A percentile compares a stretch with the other conserved stretches of the same genome.
Evolutionary conservation across 371 early-diverging fungal genomes (phyloP).

Genomic region (Circinella minor): DNA sequence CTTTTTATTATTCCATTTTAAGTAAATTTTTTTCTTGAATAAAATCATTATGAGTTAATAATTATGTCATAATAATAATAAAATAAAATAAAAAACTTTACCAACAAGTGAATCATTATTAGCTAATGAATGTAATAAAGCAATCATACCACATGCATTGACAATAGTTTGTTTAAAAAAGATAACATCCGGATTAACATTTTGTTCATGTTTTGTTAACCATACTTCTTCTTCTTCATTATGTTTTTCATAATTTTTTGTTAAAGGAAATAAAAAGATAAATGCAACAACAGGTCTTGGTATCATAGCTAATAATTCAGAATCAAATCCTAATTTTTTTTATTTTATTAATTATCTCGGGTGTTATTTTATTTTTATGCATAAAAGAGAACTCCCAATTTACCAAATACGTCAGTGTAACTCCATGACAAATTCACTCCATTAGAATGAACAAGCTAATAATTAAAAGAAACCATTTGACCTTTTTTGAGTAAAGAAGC

Average conservation of each 20-base stretch:
- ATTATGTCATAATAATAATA: constrained; percentile 81
- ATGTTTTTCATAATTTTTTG: constrained; percentile 62
- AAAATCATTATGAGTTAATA: constrained; percentile 64
- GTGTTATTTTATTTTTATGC: neutral
- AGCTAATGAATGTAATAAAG: constrained; percentile 75
- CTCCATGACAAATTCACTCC: constrained; percentile 51
- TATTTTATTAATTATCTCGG: neutral
- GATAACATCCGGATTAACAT: constrained; percentile 63
- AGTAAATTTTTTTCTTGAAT: neutral
- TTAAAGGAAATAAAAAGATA: constrained; percentile 76
- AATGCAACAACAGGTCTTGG: constrained; percentile 84
- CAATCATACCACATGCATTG: constrained; percentile 94
- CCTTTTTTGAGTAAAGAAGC: too few species aligned
- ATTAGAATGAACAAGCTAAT: constrained; percentile 51
- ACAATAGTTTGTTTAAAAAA: constrained; percentile 89
- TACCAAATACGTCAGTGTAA: constrained; percentile 62
- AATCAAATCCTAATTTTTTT: constrained; percentile 72
- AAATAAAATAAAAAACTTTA: too few species aligned
- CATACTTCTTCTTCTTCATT: constrained; percentile 58
- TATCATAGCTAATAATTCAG: constrained; percentile 77
- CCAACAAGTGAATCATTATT: constrained; percentile 59
- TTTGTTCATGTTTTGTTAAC: constrained; percentile 56
- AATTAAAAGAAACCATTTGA: neutral
- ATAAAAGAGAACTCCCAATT: neutral
- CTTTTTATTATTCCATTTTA: constrained; percentile 22